Evolutionary conservation across 2,329 filamentous ascomycete species (phyloP).

Genomic region (Fusarium stilboides): DNA sequence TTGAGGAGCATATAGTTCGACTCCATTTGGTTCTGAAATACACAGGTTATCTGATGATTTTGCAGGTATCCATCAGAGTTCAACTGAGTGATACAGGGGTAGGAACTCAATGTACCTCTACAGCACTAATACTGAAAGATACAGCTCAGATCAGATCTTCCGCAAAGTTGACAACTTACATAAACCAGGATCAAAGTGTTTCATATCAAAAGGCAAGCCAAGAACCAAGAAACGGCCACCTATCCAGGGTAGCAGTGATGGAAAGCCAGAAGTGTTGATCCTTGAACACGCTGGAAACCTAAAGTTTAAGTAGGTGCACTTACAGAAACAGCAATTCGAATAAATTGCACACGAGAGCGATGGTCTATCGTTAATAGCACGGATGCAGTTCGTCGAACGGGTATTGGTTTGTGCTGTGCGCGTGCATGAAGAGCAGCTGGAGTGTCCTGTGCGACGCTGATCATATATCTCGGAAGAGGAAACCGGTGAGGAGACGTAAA

Average conservation of each 20-base stretch:
- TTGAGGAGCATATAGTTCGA: neutral
- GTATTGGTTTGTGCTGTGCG: slow-evolving; percentile 9
- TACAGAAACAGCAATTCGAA: neutral
- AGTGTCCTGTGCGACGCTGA: neutral
- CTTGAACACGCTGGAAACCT: slow-evolving; percentile 28
- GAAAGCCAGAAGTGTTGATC: slow-evolving; percentile 17
- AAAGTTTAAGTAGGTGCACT: slow-evolving; percentile 12
- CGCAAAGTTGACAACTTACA: neutral
- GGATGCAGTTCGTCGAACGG: slow-evolving; percentile 20
- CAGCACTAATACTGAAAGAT: no score
- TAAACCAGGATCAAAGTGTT: neutral
- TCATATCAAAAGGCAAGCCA: neutral
- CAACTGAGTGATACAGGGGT: no score
- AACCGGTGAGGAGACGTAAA: slow-evolving; percentile 16
- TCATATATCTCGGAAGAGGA: slow-evolving; percentile 4
- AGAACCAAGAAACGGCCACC: neutral
- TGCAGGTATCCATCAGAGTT: no score
- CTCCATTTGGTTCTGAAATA: no score
- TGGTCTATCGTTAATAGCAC: slow-evolving; percentile 15
- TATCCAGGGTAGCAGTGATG: neutral
- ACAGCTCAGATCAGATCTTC: no score
- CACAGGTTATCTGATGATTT: no score
- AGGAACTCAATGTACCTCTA: no score
- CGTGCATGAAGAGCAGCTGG: neutral
- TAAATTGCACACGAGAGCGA: slow-evolving; percentile 2